A percentile compares a stretch with the other conserved stretches of the same genome.
phyloP scores from a whole-genome alignment of 257 asterid genomes.

The Gentiana dahurica region DNA sequence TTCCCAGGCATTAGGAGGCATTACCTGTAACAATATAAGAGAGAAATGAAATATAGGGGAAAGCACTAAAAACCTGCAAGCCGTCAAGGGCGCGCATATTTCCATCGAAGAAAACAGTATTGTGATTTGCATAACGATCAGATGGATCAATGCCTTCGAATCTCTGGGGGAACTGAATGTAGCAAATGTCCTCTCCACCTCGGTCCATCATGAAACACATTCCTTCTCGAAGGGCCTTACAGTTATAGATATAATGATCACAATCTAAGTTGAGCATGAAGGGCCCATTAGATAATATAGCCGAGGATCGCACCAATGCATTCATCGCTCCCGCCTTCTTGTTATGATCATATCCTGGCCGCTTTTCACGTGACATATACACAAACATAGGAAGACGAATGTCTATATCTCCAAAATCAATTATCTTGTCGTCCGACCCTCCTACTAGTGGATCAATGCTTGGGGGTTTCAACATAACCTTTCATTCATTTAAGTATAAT shows the following conservation, averaged over 20 bases:
- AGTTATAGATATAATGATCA: conserved; percentile 26
- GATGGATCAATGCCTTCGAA: conserved; percentile 42
- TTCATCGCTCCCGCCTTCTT: conserved; percentile 43
- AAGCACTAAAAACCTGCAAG: conserved; percentile 14
- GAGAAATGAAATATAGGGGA: neutral
- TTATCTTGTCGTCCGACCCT: conserved; percentile 13
- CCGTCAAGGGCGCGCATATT: conserved; percentile 42
- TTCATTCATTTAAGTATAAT: neutral
- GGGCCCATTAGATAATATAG: conserved; percentile 30
- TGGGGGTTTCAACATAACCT: conserved; percentile 38
- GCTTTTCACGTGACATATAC: conserved; percentile 32
- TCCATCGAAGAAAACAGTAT: conserved; percentile 33
- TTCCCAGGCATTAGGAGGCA: too few relatives aligned
- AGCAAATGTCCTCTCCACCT: conserved; percentile 36
- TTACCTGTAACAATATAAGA: neutral
- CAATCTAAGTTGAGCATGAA: conserved; percentile 37
- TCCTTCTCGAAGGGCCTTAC: conserved; percentile 30
- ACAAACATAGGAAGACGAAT: conserved; percentile 36
- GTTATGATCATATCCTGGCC: conserved; percentile 34
- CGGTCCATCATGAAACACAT: conserved; percentile 44
- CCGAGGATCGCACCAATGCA: conserved; percentile 29
- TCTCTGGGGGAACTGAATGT: conserved; percentile 36
- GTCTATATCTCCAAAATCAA: conserved; percentile 26
- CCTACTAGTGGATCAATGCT: conserved; percentile 26
- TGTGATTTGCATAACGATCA: conserved; percentile 37